These are phyloP conservation scores for Leishmania braziliensis DNA, from an alignment of 208 protist genomes.

Conservation along the genomic window DNA sequence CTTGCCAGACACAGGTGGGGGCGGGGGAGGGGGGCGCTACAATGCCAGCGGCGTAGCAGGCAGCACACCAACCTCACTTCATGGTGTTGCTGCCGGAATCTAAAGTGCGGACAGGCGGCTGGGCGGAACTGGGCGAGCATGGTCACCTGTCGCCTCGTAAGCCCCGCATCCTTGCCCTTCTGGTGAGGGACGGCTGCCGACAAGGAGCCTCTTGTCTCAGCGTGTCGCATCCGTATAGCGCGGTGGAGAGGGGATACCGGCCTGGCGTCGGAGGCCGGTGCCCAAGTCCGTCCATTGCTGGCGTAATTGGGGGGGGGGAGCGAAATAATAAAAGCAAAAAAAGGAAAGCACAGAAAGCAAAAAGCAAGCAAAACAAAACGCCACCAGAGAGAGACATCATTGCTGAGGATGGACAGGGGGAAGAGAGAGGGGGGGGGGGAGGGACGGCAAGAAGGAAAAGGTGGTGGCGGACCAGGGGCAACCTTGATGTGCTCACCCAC, in stretches of 20 bases:
- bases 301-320: neutral
- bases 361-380: conserved; percentile 2
- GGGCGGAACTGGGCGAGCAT: neutral
- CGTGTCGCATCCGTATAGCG: neutral
- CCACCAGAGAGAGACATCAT: neutral
- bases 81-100: neutral
- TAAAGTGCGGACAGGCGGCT: neutral
- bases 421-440: neutral
- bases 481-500: neutral
- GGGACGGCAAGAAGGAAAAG: neutral
- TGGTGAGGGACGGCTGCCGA: neutral
- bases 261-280: neutral
- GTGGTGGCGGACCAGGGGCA: neutral
- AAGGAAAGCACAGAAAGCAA: neutral
- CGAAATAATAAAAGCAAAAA: neutral
- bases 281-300: neutral
- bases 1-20: neutral
- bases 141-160: neutral
- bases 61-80: neutral
- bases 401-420: neutral
- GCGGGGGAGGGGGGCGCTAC: neutral
- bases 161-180: neutral
- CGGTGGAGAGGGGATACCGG: neutral
- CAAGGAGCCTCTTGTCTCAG: neutral
- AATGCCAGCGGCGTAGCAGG: neutral